Evolutionary conservation across 73 alveolate genomes (phyloP).

Genomic region (Tetrahymena elliotti): DNA sequence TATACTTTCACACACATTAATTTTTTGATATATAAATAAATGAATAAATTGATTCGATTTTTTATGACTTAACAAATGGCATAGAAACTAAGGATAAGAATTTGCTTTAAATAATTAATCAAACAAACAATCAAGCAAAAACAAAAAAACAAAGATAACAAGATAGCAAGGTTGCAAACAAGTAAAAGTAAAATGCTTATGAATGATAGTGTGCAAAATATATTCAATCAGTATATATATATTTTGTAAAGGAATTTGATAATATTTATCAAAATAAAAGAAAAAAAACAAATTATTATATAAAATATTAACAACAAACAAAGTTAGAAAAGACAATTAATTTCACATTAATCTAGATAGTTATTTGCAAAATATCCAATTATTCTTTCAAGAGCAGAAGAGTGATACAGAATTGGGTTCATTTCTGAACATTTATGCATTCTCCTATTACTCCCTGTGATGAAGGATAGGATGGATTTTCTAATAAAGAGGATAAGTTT

Average conservation of each 20-base stretch:
- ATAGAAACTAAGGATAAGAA: background rate
- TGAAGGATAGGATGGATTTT: constrained; percentile 1
- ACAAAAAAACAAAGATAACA: background rate
- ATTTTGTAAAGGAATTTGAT: background rate
- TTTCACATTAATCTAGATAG: background rate
- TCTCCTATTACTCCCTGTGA: background rate
- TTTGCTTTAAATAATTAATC: too few relatives aligned
- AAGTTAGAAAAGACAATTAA: background rate
- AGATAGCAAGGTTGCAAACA: background rate
- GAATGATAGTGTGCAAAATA: background rate
- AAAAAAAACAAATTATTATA: background rate
- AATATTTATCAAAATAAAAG: background rate
- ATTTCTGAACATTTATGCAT: background rate
- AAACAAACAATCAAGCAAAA: background rate
- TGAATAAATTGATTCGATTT: too few relatives aligned
- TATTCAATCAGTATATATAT: background rate
- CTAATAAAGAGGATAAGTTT: background rate
- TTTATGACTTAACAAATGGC: background rate
- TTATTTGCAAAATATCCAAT: background rate
- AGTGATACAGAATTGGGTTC: background rate
- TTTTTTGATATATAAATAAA: too few relatives aligned
- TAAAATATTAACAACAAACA: background rate
- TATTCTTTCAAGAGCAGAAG: background rate
- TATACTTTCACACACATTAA: too few relatives aligned
- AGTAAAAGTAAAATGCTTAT: too few relatives aligned